Evolutionary conservation across 106 monocot genomes (phyloP).

Genomic region (Allium fistulosum): DNA sequence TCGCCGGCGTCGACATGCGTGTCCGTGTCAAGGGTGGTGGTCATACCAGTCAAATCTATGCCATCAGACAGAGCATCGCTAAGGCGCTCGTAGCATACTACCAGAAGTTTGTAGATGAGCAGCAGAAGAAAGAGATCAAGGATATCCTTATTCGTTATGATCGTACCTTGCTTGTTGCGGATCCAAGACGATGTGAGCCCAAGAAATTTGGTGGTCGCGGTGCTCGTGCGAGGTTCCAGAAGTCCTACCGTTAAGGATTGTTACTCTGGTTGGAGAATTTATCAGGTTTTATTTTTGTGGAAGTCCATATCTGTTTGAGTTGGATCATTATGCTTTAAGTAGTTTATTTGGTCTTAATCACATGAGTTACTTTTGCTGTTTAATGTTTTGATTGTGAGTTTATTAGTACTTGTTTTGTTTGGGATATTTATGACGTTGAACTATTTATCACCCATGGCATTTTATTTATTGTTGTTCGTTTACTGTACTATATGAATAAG

Average conservation of each 20-base stretch:
- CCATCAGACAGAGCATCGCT: conserved; percentile 17
- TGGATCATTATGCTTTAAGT: no score
- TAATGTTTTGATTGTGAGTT: no score
- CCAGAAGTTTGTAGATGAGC: conserved; percentile 20
- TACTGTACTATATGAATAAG: no score
- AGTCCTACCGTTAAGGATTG: conserved; percentile 16
- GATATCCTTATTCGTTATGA: conserved; percentile 17
- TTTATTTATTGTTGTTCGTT: no score
- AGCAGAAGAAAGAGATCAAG: conserved; percentile 14
- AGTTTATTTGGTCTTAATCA: no score
- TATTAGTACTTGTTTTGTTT: no score
- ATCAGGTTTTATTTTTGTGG: no score
- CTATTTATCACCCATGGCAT: no score
- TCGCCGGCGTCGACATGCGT: conserved; percentile 15
- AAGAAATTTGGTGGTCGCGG: conserved; percentile 22
- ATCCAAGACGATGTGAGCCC: conserved; percentile 17
- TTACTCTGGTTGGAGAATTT: background rate
- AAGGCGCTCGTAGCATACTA: conserved; percentile 19
- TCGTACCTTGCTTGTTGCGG: conserved; percentile 13
- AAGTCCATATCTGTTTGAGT: no score
- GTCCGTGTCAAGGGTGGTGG: conserved; percentile 12
- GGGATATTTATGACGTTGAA: no score
- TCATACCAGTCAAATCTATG: conserved; percentile 16
- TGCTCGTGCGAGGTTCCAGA: conserved; percentile 18
- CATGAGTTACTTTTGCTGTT: no score